These are phyloP conservation scores for Mariannaea elegans DNA, from an alignment of 2,329 filamentous ascomycete species.

Conservation along the genomic window DNA sequence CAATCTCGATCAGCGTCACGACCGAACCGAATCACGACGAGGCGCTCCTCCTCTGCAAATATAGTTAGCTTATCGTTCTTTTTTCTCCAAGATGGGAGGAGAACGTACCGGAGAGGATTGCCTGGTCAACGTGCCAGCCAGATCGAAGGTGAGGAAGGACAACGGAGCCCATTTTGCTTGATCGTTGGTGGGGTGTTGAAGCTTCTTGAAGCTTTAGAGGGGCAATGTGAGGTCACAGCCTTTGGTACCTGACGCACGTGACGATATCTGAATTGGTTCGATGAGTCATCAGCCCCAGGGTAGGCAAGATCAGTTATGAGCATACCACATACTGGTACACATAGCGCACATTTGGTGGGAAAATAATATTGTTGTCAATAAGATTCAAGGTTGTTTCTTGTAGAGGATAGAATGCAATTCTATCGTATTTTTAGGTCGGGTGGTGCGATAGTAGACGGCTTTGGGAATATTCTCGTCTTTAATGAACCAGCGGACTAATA, in stretches of 20 bases:
- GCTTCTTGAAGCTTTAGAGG: background rate
- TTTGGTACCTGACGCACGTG: background rate
- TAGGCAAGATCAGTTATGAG: too few relatives aligned
- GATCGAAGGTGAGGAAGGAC: slow-evolving; percentile 90
- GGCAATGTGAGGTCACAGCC: background rate
- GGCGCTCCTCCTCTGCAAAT: slow-evolving; percentile 80
- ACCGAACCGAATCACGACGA: slow-evolving; percentile 94
- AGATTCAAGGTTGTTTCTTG: too few relatives aligned
- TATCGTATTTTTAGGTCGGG: too few relatives aligned
- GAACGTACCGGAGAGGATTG: slow-evolving; percentile 66
- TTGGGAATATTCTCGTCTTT: too few relatives aligned
- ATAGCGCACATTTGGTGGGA: too few relatives aligned
- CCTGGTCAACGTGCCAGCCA: slow-evolving; percentile 98
- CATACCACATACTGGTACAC: too few relatives aligned
- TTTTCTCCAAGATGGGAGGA: background rate
- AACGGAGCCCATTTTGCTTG: slow-evolving; percentile 74
- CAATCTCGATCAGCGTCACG: slow-evolving; percentile 82
- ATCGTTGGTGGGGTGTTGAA: background rate
- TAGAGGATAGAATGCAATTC: too few relatives aligned
- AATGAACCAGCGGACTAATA: too few relatives aligned
- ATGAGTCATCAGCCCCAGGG: background rate
- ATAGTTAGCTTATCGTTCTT: background rate
- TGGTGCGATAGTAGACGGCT: too few relatives aligned
- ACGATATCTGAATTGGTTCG: background rate
- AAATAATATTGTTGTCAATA: too few relatives aligned